Evolutionary conservation across 176 grass and related monocot genomes (phyloP), one percentile per base, ranked within the genome.

Genomic region (Dendrocalamus sinicus): DNA sequence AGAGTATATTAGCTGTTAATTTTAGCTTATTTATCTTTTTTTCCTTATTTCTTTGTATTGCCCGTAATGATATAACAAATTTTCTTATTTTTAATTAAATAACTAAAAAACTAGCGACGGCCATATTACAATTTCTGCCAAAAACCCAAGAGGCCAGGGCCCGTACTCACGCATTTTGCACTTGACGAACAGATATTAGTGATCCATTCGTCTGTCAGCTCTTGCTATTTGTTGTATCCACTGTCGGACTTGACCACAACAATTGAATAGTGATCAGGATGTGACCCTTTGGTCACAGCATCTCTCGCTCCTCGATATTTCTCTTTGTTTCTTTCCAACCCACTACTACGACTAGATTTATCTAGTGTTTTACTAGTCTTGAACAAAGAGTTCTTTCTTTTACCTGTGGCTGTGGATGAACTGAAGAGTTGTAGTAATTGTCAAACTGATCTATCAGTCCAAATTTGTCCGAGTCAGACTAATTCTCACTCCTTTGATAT

Each of bases 211-310:
- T 52, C n/a, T 35, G 47, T 23, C 70, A 63, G 44, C 16, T 77
- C 82, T 35, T 55, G 64, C 65, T 54, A 47, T 79, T 75, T 60
- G 48, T 39, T 85, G 60, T 39, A 16, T 54, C 67, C 71, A 81
- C 83, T 85, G 83, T 82, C 88, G 72, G 78, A 86, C 43, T 81
- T 71, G 88, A 90, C 72, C 63, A 62, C 71, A 77, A 54, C 82
- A 70, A 40, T 71, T 71, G 52, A 72, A 77, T 24, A 73, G 44
- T 16, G 28, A 5, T 66, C 20, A 0, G 41, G 22, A 48, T 35
- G 85, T 47, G 82, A 85, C 73, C 39, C 70, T 32, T n/a, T 68
- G 82, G 88, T 85, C 88, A 76, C 61, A 68, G 22, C 76, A 68
- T 85, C 65, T 12, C 73, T 16, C 35, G 6, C 30, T 35, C 16